Base-by-base conservation (phyloP, 2,329 filamentous ascomycete species). In the Chalaropsis ovoidea region DNA sequence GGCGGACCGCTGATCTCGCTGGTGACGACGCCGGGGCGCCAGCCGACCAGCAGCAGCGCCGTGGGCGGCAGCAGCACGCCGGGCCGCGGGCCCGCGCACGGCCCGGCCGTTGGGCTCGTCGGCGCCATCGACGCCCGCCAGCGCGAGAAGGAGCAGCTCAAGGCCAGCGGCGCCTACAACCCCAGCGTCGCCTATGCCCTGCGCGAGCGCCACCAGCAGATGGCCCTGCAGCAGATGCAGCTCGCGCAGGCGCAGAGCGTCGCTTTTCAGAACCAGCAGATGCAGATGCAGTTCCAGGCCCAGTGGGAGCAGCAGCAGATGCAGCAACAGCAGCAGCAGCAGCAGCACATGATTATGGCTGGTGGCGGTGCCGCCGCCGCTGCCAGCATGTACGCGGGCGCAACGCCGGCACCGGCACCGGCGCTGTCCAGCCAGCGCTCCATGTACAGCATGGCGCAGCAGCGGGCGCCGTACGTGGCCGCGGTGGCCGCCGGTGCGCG, bases 91-190 rank as follows among this genome's bases (percentile, higher is more conserved):
- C 61, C 47, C 22, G 65, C 54, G 1, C 31, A 60, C 19, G 45
- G 31, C 11, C 56, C 63, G n/a, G 52, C 27, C 22, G 42, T 77
- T 24, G 86, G 87, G 0, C 78, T 96, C 1, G 85, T 95, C 6
- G 89, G 87, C 0, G 87, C 88, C 15, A 92, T 96, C 65, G 87
- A 90, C 68, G 82, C 84, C 1, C 83, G 91, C 15, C 89, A 96
- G 73, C 85, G 86, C 11, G 90, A 95, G 71, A 90, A 84, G 72
- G 80, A 83, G 69, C 82, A 86, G 64, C 84, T 88, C 75, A 88
- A 83, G 71, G 63, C 63, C 17, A 81, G 87, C 66, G 86, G 86
- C 0, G 76, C 86, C 67, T 84, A 86, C 67, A 86, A 85, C 56
- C 84, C 86, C 66, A 83, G 86, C 67, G 87, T 90, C 7, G 86